A percentile compares a stretch with the other conserved stretches of the same genome.
Evolutionary conservation across 805 yeast species (phyloP).

Genomic region (Nakazawaea molendinolei): DNA sequence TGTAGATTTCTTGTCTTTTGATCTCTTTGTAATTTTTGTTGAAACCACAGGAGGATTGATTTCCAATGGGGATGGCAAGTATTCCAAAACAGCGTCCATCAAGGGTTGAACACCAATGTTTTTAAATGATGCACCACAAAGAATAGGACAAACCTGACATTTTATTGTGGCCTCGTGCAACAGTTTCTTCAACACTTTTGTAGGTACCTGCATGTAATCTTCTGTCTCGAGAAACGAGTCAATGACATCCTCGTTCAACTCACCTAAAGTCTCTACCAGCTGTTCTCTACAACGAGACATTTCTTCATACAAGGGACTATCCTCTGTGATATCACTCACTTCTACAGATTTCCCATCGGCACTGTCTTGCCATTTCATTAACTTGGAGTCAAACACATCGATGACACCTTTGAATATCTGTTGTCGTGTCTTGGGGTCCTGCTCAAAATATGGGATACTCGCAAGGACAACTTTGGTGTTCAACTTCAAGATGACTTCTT

Average conservation of each 20-base stretch:
- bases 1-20: conserved; percentile 16
- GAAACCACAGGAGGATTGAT: conserved; percentile 48
- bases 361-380: conserved; percentile 43
- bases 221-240: conserved; percentile 73
- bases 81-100: conserved; percentile 73
- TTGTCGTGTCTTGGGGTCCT: conserved; percentile 30
- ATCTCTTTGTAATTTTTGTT: conserved; percentile 16
- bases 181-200: conserved; percentile 46
- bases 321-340: conserved; percentile 36
- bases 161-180: conserved; percentile 57
- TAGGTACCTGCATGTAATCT: conserved; percentile 62
- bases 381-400: conserved; percentile 63
- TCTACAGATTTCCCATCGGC: conserved; percentile 44
- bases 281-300: conserved; percentile 59
- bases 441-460: conserved; percentile 69
- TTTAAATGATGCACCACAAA: conserved; percentile 89
- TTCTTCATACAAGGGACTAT: conserved; percentile 35
- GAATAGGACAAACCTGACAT: conserved; percentile 61
- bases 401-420: conserved; percentile 57
- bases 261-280: conserved; percentile 77
- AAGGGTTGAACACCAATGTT: conserved; percentile 95
- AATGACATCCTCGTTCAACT: conserved; percentile 69
- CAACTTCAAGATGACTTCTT: conserved; percentile 71
- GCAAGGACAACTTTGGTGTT: conserved; percentile 67
- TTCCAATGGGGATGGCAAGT: conserved; percentile 78